phyloP scores from a whole-genome alignment of 768 basidiomycete genomes.

The Amanita pseudoporphyria region DNA sequence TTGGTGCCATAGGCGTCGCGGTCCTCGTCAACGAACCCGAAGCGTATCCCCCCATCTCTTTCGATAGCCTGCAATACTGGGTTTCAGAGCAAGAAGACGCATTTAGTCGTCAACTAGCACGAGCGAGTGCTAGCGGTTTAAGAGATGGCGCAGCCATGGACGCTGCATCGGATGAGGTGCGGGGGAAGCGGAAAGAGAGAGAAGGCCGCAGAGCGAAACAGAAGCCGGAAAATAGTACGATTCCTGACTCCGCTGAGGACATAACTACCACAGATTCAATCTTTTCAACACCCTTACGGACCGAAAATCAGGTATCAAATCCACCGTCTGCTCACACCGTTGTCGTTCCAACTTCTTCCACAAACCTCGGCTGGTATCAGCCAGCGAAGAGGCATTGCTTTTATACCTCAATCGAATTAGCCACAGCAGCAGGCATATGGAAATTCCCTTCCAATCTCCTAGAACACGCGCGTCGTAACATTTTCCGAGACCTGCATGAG shows the following conservation, averaged over 20 bases:
- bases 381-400: slow-evolving; percentile 21
- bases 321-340: slow-evolving; percentile 59
- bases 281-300: neutral
- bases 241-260: neutral
- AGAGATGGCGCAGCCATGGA: slow-evolving; percentile 30
- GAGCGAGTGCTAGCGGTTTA: slow-evolving; percentile 38
- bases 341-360: too few relatives aligned
- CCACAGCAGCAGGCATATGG: slow-evolving; percentile 68
- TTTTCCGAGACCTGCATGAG: slow-evolving; percentile 76
- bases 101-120: slow-evolving; percentile 37
- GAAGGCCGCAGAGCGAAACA: slow-evolving; percentile 22
- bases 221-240: neutral
- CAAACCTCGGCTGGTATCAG: slow-evolving; percentile 69
- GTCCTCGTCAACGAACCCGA: slow-evolving; percentile 66
- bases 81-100: slow-evolving; percentile 36
- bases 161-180: slow-evolving; percentile 52
- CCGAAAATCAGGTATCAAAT: slow-evolving; percentile 29
- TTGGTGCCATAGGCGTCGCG: slow-evolving; percentile 57
- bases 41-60: slow-evolving; percentile 43
- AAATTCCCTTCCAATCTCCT: slow-evolving; percentile 52
- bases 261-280: neutral
- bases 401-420: slow-evolving; percentile 49
- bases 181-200: slow-evolving; percentile 63
- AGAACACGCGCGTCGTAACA: slow-evolving; percentile 68
- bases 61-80: slow-evolving; percentile 43